Evolutionary conservation across 1,284 basidiomycete genomes (phyloP), one percentile per base, ranked within the genome.

Genomic region (Volvariella volvacea): DNA sequence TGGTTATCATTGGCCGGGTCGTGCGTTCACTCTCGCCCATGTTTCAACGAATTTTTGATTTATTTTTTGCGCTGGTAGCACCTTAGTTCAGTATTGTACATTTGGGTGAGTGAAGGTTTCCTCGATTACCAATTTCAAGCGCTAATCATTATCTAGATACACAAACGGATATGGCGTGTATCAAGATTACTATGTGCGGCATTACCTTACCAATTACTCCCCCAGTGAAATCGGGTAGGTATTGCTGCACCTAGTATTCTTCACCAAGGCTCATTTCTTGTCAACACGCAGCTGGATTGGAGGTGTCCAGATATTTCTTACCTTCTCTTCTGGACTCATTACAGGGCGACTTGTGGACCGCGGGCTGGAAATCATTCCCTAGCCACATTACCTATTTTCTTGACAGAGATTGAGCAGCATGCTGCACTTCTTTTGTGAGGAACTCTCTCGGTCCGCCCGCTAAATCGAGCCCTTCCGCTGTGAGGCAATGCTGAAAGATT

Each of bases 81-180:
- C 50, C 16, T 54, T 62, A 43, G 50, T 56, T 12, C 58, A 60
- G 4, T 62, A 57, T 31, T 50, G 53, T 39, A 56, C 56, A 3
- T 59, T 62, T 41, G 60, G 57, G 59, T 60, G 39, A 8, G 56
- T 32, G 12, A 6, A 20, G 21, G 16, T 37, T 12, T 32, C 9
- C 28, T 20, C 40, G 15, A 2, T 33, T 21, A n/a, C 4, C 2
- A 37, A 20, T 30, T 22, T 39, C 28, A 40, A 8, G 19, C 16
- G 8, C 20, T 22, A 12, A 16, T 21, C 22, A 40, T 39, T 36
- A 14, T 19, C 10, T 32, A 63, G 63, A 1, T 63, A 63, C 30
- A 56, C 56, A 6, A 61, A 62, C 46, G 57, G 61, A 12, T 63
- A 62, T 47, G 61, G 63, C 33, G 61, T 63, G 33, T 65, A 63